Base-by-base conservation (phyloP, 2,329 filamentous ascomycete species). In the Paracoccidioides lutzii region DNA sequence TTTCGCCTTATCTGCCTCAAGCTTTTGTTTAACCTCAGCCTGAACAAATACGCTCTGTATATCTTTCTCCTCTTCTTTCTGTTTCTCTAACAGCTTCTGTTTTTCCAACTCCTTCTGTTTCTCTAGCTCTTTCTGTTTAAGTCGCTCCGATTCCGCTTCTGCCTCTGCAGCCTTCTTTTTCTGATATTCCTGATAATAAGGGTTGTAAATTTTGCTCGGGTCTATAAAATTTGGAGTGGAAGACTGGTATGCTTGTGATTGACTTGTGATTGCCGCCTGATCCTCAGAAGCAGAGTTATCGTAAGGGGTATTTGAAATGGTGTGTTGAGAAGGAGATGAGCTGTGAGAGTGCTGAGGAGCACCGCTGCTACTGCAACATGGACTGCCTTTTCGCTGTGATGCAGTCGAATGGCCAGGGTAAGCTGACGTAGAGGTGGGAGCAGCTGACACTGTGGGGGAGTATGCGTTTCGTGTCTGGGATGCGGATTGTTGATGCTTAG, bases 181-280 rank as follows among this genome's bases (percentile, higher is more conserved):
- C 41, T 75, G 67, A 58, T 76, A 71, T 52, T 76, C 72, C 57
- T 76, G 73, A 3, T 74, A 74, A 65, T 74, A 78, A 2, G 76
- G 76, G 57, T 80, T 76, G 58, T 80, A 80, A 2, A 80, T 75
- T 49, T 76, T 74, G 48, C 69, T 76, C 2, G 78, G 78, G 63
- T 80, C 75, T 22, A 80, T 75, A 1, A 77, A 79, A 3, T 65
- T 71, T 4, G 72, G 63, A 46, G 69, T 41, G 1, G 58, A 52
- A 9, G 44, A 38, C 32, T 59, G 57, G 43, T 52, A 15, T n/a
- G 50, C 41, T 52, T 52, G 50, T 14, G 50, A 32, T 42, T 41
- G 35, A 38, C 22, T 51, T 10, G 38, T 22, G 22, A 33, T n/a
- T 33, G 14, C 40, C 8, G 28, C 3, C 14, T 41, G 37, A 52